Conservation (phyloP, 805 yeast genomes). For the Sugiyamaella valdiviana region DNA sequence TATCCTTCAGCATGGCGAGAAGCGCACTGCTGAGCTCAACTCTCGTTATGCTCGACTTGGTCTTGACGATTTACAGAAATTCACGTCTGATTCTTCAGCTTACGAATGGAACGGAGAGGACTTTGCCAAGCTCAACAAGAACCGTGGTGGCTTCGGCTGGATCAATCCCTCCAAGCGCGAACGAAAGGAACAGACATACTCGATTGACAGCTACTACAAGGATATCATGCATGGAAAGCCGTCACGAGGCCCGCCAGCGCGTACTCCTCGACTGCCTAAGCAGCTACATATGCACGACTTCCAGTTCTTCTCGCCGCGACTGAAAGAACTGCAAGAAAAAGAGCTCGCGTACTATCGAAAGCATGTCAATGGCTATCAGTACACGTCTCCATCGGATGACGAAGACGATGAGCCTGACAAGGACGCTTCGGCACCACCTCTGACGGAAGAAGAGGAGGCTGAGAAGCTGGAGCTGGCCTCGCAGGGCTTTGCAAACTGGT, state of each 20-base stretch:
- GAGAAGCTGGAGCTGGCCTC: slow-evolving; percentile 50
- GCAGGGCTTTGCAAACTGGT: slow-evolving; percentile 75
- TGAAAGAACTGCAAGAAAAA: slow-evolving; percentile 67
- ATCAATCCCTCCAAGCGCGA: slow-evolving; percentile 69
- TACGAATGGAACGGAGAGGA: slow-evolving; percentile 93
- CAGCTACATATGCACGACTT: slow-evolving; percentile 77
- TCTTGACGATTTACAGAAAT: slow-evolving; percentile 86
- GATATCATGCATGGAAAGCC: slow-evolving; percentile 65
- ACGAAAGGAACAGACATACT: slow-evolving; percentile 53
- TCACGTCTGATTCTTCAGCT: slow-evolving; percentile 74
- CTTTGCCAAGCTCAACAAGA: slow-evolving; percentile 47
- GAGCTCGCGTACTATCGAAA: slow-evolving; percentile 76
- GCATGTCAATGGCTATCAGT: slow-evolving; percentile 55
- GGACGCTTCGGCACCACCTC: slow-evolving; percentile 61
- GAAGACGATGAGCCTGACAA: slow-evolving; percentile 42
- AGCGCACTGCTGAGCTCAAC: slow-evolving; percentile 70
- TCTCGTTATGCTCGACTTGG: slow-evolving; percentile 81
- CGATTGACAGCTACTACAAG: slow-evolving; percentile 78
- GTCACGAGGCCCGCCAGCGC: slow-evolving; percentile 27
- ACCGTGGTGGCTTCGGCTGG: slow-evolving; percentile 46
- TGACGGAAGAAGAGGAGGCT: slow-evolving; percentile 73
- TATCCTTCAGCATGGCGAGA: slow-evolving; percentile 73
- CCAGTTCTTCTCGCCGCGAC: slow-evolving; percentile 73
- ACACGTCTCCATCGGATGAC: slow-evolving; percentile 43
- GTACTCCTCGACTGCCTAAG: slow-evolving; percentile 76